phyloP scores from a whole-genome alignment of 257 asterid species.

The Salvia rosmarinus region DNA sequence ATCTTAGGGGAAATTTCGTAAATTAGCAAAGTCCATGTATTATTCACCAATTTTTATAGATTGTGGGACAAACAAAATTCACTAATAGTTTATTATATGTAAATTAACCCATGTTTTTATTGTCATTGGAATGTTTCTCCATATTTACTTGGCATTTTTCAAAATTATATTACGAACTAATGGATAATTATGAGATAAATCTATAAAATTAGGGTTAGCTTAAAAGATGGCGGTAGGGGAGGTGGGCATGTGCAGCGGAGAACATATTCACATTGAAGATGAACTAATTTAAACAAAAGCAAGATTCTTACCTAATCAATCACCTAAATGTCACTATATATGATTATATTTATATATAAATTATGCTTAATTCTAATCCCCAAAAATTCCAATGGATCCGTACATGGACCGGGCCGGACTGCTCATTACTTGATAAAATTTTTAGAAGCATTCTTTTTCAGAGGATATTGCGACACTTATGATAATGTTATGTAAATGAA shows the following conservation, averaged over 20 bases:
- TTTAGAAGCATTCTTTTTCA: too few species aligned
- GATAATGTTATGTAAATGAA: slow-evolving; percentile 23
- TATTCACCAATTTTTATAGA: too few species aligned
- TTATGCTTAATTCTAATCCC: slow-evolving; percentile 49
- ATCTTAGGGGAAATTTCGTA: too few species aligned
- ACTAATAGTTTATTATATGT: too few species aligned
- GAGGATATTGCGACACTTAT: too few species aligned
- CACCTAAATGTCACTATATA: slow-evolving; percentile 39
- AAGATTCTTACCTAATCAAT: slow-evolving; percentile 51
- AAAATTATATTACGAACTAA: too few species aligned
- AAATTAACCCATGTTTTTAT: too few species aligned
- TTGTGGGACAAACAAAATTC: too few species aligned
- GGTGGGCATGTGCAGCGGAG: slow-evolving; percentile 54
- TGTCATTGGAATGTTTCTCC: neutral
- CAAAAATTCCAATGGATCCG: slow-evolving; percentile 51
- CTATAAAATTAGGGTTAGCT: neutral
- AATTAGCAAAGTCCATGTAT: too few species aligned
- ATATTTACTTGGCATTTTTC: neutral
- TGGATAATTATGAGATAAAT: too few species aligned
- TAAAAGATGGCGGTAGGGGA: neutral
- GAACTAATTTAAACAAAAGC: slow-evolving; percentile 42
- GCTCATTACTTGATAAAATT: neutral
- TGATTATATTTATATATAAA: slow-evolving; percentile 19
- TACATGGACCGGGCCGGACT: slow-evolving; percentile 46
- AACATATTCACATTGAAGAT: slow-evolving; percentile 45